Conservation (phyloP, 192 early-diverging fungal genomes). For the Podila epigama region DNA sequence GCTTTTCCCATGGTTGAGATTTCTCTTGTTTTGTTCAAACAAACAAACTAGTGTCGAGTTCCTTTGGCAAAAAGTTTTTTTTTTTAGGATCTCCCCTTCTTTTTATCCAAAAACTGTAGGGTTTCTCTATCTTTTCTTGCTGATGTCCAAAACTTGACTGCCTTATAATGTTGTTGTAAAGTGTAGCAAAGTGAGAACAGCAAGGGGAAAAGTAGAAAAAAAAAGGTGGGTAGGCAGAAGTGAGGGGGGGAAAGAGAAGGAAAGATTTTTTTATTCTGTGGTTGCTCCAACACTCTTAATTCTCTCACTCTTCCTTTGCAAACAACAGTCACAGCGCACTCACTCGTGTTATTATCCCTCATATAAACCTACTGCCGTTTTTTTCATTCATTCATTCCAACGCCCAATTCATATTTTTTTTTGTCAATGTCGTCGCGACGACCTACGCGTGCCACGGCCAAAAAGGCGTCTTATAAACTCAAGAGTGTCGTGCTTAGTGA, state of each 20-base stretch:
- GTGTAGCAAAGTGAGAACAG: background rate
- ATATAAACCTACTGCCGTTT: no score
- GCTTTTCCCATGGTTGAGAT: constrained; percentile 59
- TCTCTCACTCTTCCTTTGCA: no score
- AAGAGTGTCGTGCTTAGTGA: background rate
- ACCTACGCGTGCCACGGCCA: constrained; percentile 19
- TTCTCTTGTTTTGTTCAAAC: background rate
- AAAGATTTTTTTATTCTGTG: no score
- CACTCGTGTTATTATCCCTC: no score
- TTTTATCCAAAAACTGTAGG: no score
- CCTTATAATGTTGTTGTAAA: no score
- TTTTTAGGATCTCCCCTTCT: no score
- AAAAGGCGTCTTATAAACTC: constrained; percentile 4
- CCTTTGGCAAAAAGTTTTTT: background rate
- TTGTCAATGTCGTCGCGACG: constrained; percentile 5
- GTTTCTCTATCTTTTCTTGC: no score
- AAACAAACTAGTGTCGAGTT: background rate
- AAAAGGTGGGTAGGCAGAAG: background rate
- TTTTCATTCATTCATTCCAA: background rate
- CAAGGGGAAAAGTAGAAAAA: background rate
- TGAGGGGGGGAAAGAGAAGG: constrained; percentile 6
- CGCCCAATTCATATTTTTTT: background rate
- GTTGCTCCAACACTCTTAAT: no score
- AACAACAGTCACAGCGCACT: constrained; percentile 36
- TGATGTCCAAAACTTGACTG: no score